Conservation (phyloP, 371 early-diverging fungal species). For the Apophysomyces elegans region DNA sequence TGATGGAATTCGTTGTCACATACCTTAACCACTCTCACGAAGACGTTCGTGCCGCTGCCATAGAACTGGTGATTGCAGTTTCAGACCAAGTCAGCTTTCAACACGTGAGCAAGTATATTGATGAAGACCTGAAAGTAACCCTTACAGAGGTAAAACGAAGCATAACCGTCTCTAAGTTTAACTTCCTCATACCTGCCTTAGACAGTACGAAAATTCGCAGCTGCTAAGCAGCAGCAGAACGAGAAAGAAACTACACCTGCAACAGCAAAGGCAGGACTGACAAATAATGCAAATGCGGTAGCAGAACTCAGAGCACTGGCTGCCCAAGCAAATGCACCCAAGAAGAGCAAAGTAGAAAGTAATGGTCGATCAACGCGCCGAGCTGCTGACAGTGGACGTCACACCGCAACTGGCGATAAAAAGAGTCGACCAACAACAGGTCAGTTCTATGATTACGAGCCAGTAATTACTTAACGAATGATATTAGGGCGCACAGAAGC, state of each 20-base stretch:
- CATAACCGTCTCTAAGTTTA: background rate
- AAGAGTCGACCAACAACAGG: slow-evolving; percentile 7
- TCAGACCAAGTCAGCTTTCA: slow-evolving; percentile 42
- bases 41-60: slow-evolving; percentile 72
- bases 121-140: slow-evolving; percentile 28
- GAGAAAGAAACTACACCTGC: background rate
- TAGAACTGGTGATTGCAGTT: slow-evolving; percentile 58
- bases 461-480: background rate
- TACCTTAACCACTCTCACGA: slow-evolving; percentile 66
- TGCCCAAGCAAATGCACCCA: slow-evolving; percentile 26
- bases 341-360: slow-evolving; percentile 11
- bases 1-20: slow-evolving; percentile 64
- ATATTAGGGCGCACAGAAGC: background rate
- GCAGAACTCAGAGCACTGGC: slow-evolving; percentile 41
- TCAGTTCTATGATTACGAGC: background rate
- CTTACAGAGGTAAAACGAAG: slow-evolving; percentile 29
- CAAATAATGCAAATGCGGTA: slow-evolving; percentile 23
- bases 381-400: slow-evolving; percentile 4
- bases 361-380: background rate
- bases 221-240: slow-evolving; percentile 14
- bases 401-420: slow-evolving; percentile 13
- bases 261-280: background rate
- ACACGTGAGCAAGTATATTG: slow-evolving; percentile 36
- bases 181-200: slow-evolving; percentile 3
- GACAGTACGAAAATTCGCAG: slow-evolving; percentile 39